Conservation (phyloP, 108 stramenopile genomes). For the Cyclotella choctawhatcheeana region DNA sequence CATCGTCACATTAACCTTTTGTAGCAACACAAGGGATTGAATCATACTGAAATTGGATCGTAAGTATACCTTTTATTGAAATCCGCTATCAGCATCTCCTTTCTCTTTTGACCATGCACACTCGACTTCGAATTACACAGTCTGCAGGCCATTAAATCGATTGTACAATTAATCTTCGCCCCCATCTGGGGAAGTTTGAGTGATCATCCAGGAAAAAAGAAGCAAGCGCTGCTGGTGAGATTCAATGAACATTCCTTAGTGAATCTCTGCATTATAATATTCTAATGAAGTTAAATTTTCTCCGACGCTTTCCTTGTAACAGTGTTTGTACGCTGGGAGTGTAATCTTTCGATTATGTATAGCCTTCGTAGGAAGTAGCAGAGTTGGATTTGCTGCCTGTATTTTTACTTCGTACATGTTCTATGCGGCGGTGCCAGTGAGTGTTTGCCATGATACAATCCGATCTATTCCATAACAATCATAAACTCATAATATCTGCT, state of each 20-base stretch:
- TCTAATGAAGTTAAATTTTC: not conserved
- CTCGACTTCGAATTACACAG: not conserved
- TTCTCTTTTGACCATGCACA: not conserved
- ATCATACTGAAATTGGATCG: conserved; percentile 27
- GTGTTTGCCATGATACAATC: not conserved
- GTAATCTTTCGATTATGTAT: conserved; percentile 24
- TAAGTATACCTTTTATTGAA: not conserved
- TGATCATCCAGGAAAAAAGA: conserved; percentile 36
- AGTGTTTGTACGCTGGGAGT: conserved; percentile 29
- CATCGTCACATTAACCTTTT: too few relatives aligned
- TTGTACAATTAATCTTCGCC: conserved; percentile 36
- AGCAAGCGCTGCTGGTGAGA: conserved; percentile 37
- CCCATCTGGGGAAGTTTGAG: conserved; percentile 41
- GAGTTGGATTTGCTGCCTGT: conserved; percentile 15
- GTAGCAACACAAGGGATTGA: conserved; percentile 30
- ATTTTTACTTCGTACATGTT: conserved; percentile 41
- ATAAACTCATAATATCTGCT: not conserved
- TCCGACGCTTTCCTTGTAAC: not conserved
- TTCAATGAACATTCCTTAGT: not conserved
- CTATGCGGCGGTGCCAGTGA: conserved; percentile 36
- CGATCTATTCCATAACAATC: too few relatives aligned
- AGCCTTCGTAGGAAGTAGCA: conserved; percentile 15
- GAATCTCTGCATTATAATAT: not conserved
- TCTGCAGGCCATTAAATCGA: conserved; percentile 44
- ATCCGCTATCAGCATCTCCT: not conserved